Evolutionary conservation across 805 yeast genomes (phyloP), one percentile per base, ranked within the genome.

Genomic region (Kodamaea hsintzibuensis): DNA sequence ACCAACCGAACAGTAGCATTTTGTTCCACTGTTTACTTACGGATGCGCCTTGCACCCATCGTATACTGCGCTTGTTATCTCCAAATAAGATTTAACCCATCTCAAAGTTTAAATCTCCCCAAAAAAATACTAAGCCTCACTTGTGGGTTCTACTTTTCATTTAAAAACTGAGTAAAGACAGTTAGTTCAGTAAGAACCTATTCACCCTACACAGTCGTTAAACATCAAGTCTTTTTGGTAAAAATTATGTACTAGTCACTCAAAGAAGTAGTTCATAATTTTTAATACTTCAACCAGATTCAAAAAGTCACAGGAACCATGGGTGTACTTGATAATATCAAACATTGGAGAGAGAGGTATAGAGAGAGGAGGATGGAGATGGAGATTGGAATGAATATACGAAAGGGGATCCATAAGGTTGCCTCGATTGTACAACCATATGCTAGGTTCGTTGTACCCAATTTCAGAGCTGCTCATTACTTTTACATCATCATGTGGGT

Each of bases 391-490:
- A 50, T 56, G 10, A 58, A 56, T 25, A 53, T 73, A 0, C 62
- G 84, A 37, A 69, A 72, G 47, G 51, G 50, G 13, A 64, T 81
- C 39, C 78, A 77, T 55, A 54, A 49, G 18, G 44, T 76, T 12
- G 74, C 76, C 7, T 68, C 66, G 51, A 54, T 53, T 10, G 18
- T 78, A n/a, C 68, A 76, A 14, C 86, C 86, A 0, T 64, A 71
- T 45, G 65, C 77, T 12, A 61, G 58, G 42, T 68, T 70, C 37
- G 54, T 82, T 18, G 63, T 82, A 5, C 86, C 86, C 14, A 81
- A 79, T 57, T 82, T 82, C 63, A 68, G 81, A 37, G 84, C 82
- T 5, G 91, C 85, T 1, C 95, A 88, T 64, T 89, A 90, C 71
- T 77, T 81, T 38, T 93, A 91, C 66, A 83, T 93, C 58, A 67